Evolutionary conservation across 177 flowering plant species (phyloP).

Genomic region (Vitis hybrid): DNA sequence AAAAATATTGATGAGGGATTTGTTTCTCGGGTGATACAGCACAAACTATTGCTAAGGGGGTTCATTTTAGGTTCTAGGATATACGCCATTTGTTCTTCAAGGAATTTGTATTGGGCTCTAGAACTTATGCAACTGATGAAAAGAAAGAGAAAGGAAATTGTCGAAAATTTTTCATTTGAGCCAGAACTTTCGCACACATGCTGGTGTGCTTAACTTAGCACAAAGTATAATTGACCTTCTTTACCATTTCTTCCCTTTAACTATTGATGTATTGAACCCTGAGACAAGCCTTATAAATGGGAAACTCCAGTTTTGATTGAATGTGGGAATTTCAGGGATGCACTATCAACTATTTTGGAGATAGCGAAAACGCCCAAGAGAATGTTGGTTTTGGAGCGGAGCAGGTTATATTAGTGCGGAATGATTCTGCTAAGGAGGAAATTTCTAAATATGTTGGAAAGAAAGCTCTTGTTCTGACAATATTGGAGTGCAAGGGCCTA

Average conservation of each 20-base stretch:
- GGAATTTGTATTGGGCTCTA: conserved; percentile 41
- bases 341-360: conserved; percentile 58
- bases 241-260: conserved; percentile 58
- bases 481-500: no score
- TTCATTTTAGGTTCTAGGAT: conserved; percentile 58
- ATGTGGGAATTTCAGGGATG: conserved; percentile 53
- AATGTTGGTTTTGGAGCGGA: conserved; percentile 75
- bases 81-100: conserved; percentile 60
- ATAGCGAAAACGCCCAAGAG: conserved; percentile 22
- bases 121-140: conserved; percentile 6
- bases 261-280: conserved; percentile 46
- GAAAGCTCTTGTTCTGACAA: no score
- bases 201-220: conserved; percentile 53
- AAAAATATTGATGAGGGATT: conserved; percentile 52
- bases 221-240: conserved; percentile 57
- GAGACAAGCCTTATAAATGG: conserved; percentile 58
- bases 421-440: conserved; percentile 65
- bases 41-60: conserved; percentile 66
- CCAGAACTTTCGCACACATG: conserved; percentile 57
- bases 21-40: conserved; percentile 82
- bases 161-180: conserved; percentile 50
- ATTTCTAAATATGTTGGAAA: no score
- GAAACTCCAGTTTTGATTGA: conserved; percentile 68
- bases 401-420: conserved; percentile 80
- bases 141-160: conserved; percentile 41